Conservation (phyloP, 805 yeast genomes). For the Candida silvicultrix region DNA sequence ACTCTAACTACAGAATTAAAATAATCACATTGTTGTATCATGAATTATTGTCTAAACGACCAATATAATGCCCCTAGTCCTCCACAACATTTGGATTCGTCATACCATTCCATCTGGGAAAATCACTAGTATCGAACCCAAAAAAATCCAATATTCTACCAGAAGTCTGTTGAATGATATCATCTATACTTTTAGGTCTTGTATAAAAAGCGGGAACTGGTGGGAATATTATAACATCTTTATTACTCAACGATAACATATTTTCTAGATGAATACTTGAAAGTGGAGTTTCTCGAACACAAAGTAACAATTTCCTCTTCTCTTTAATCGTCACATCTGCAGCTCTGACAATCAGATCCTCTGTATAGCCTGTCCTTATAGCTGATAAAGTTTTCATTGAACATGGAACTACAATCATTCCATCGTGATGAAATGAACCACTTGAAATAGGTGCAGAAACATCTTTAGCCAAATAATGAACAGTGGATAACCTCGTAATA, state of each 20-base stretch:
- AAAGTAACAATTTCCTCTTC: conserved; percentile 17
- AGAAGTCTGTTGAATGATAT: conserved; percentile 20
- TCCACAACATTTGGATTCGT: conserved; percentile 8
- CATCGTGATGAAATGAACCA: conserved; percentile 25
- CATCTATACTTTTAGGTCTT: conserved; percentile 19
- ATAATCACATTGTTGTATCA: no score
- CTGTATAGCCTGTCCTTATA: conserved; percentile 23
- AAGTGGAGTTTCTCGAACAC: conserved; percentile 24
- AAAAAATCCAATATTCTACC: conserved; percentile 23
- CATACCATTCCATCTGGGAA: conserved; percentile 24
- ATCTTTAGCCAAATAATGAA: conserved; percentile 17
- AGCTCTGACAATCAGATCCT: conserved; percentile 23
- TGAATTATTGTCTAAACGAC: no score
- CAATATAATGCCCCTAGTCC: not conserved
- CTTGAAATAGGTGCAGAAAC: conserved; percentile 24
- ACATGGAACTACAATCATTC: conserved; percentile 26
- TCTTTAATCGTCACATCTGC: conserved; percentile 26
- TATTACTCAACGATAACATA: conserved; percentile 17
- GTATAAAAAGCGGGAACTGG: conserved; percentile 26
- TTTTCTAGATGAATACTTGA: conserved; percentile 24
- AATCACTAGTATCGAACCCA: conserved; percentile 16
- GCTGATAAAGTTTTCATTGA: conserved; percentile 25
- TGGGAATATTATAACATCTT: conserved; percentile 21
- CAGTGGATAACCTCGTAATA: conserved; percentile 13
- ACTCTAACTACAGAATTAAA: no score